phyloP scores from a whole-genome alignment of 1,284 basidiomycete genomes.

The Cutaneotrichosporon daszewskae region DNA sequence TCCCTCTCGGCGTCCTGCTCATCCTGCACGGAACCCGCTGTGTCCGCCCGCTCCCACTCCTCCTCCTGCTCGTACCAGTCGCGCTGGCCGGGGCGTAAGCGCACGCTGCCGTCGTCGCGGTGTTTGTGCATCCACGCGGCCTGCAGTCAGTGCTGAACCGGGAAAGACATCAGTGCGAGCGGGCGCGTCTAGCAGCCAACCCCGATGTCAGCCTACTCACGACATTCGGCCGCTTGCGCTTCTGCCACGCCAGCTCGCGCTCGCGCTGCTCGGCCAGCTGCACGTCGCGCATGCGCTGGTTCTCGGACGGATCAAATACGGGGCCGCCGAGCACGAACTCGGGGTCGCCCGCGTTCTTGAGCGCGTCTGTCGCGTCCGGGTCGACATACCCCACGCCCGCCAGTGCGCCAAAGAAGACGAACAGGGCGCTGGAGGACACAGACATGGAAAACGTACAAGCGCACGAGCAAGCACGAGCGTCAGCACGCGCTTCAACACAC shows the following conservation, averaged over 20 bases:
- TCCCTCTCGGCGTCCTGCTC: background rate
- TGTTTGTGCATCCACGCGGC: conserved; percentile 43
- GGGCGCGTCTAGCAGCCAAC: background rate
- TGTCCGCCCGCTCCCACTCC: background rate
- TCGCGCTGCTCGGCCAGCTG: conserved; percentile 33
- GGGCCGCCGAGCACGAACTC: conserved; percentile 32
- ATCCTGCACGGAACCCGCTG: background rate
- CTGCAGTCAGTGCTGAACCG: conserved; percentile 15
- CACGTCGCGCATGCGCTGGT: conserved; percentile 19
- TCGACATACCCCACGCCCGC: conserved; percentile 44
- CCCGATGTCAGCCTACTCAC: conserved; percentile 26
- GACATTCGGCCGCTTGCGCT: conserved; percentile 43
- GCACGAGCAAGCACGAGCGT: too few species aligned
- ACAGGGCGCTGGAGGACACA: conserved; percentile 25
- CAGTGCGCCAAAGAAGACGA: conserved; percentile 45
- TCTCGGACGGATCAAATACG: conserved; percentile 28
- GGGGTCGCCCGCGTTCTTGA: conserved; percentile 1
- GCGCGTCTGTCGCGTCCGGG: conserved; percentile 14
- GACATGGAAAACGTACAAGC: background rate
- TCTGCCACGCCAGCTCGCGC: conserved; percentile 38
- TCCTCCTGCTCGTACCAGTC: background rate
- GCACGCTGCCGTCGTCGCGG: conserved; percentile 34
- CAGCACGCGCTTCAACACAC: too few species aligned
- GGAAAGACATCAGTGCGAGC: background rate
- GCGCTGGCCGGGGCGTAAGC: background rate